phyloP scores from a whole-genome alignment of 1,139 yeast genomes.

The Suhomyces wounanorum region DNA sequence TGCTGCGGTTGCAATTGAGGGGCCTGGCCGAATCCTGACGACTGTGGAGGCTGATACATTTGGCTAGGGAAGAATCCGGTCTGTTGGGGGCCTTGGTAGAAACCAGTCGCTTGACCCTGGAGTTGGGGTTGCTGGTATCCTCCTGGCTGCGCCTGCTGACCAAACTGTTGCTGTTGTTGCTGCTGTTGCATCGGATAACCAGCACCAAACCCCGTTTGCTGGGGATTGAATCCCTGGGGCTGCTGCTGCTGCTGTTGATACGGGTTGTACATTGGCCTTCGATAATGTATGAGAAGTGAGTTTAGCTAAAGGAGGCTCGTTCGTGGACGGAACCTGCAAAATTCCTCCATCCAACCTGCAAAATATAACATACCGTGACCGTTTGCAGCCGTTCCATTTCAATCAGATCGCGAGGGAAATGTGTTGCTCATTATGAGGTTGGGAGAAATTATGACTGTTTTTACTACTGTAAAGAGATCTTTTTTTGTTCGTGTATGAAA shows the following conservation, averaged over 20 bases:
- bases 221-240: conserved; percentile 35
- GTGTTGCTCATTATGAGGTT: background rate
- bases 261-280: conserved; percentile 43
- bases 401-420: background rate
- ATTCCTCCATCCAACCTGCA: conserved; percentile 1
- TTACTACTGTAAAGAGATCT: too few species aligned
- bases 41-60: conserved; percentile 13
- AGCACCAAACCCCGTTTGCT: conserved; percentile 29
- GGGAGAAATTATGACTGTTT: too few species aligned
- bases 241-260: conserved; percentile 37
- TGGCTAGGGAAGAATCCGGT: conserved; percentile 3
- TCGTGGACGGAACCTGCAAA: conserved; percentile 6
- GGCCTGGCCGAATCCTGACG: conserved; percentile 21
- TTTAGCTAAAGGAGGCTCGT: conserved; percentile 1
- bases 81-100: conserved; percentile 15
- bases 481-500: too few species aligned
- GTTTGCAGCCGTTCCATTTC: conserved; percentile 3
- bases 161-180: conserved; percentile 11
- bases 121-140: conserved; percentile 23
- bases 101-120: conserved; percentile 24
- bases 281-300: background rate
- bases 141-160: conserved; percentile 22
- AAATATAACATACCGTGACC: background rate
- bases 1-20: conserved; percentile 29
- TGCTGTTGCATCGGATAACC: conserved; percentile 20